Evolutionary conservation across 1,284 basidiomycete genomes (phyloP).

Genomic region (Cryptococcus jaspeensis): DNA sequence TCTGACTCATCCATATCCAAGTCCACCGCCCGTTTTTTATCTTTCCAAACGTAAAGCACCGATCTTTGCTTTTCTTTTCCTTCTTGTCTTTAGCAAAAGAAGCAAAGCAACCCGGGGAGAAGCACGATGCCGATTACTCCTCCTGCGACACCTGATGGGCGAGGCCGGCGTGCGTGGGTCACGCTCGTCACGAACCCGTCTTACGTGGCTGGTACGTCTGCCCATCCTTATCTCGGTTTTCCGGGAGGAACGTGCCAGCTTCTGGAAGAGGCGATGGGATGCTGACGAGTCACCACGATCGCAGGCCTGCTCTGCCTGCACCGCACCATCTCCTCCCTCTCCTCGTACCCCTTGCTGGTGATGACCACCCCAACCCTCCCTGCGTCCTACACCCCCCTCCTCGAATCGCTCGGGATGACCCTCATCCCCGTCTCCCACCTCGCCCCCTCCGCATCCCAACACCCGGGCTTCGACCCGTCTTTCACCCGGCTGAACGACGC

Average conservation of each 20-base stretch:
- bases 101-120: no score
- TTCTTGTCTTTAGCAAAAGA: no score
- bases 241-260: background rate
- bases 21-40: no score
- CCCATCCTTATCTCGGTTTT: background rate
- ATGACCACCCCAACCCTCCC: conserved; percentile 71
- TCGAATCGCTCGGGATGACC: conserved; percentile 55
- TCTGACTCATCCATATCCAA: no score
- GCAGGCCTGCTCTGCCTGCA: conserved; percentile 64
- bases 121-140: background rate
- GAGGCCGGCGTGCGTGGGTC: conserved; percentile 55
- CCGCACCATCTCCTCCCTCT: conserved; percentile 63
- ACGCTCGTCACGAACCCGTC: conserved; percentile 64
- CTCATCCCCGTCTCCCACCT: conserved; percentile 58
- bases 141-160: background rate
- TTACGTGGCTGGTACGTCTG: conserved; percentile 60
- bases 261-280: background rate
- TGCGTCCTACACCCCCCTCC: conserved; percentile 56
- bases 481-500: conserved; percentile 71
- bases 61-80: no score
- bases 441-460: conserved; percentile 57
- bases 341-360: conserved; percentile 75
- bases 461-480: conserved; percentile 47
- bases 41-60: no score
- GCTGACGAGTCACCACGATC: background rate